Conservation (phyloP, 345 rosid species). For the Eucalyptus erythrocorys region DNA sequence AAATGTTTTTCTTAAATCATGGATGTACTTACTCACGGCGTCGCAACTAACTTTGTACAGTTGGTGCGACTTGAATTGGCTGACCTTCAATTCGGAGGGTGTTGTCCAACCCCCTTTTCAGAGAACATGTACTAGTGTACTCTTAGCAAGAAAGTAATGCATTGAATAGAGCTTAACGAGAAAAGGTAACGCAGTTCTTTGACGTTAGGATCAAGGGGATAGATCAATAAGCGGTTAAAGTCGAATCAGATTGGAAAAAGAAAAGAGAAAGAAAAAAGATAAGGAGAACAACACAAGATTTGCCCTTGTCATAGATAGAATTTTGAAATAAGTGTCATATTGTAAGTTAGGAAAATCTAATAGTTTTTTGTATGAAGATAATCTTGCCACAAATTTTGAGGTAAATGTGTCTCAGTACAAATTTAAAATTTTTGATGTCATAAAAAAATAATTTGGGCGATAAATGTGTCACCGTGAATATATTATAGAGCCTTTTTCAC, state of each 20-base stretch:
- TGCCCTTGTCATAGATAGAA: background rate
- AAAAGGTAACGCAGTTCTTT: background rate
- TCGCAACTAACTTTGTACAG: background rate
- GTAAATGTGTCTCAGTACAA: background rate
- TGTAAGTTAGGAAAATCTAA: background rate
- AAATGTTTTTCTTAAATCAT: background rate
- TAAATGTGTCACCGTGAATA: too few relatives aligned
- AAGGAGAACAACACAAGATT: background rate
- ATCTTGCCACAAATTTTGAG: background rate
- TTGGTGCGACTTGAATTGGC: background rate
- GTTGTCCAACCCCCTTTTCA: background rate
- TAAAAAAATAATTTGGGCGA: fast-evolving
- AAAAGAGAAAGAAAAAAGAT: background rate
- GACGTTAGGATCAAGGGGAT: background rate
- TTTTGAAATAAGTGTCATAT: background rate
- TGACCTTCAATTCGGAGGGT: too few relatives aligned
- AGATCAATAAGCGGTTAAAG: background rate
- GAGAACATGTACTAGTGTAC: background rate
- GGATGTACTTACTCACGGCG: background rate
- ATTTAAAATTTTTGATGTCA: too few relatives aligned
- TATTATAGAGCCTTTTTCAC: background rate
- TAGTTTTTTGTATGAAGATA: background rate
- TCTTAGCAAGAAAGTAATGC: background rate
- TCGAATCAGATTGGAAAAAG: background rate
- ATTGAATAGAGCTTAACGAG: background rate